phyloP scores from a whole-genome alignment of 1,284 basidiomycete genomes.

The Puccinia coronata region DNA sequence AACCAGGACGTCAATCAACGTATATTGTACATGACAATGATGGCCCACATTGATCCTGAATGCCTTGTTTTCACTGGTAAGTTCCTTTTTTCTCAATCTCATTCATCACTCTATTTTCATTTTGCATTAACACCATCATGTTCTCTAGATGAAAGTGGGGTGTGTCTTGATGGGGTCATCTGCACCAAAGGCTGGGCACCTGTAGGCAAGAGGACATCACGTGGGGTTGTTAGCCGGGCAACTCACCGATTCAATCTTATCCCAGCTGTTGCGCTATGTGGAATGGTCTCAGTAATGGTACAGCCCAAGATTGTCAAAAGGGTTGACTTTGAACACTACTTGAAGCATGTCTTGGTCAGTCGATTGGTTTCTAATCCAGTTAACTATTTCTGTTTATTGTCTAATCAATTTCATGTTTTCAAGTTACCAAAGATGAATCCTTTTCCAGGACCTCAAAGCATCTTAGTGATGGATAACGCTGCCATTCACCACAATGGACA shows the following conservation, averaged over 20 bases:
- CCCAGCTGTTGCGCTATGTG: neutral
- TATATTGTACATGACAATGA: no score
- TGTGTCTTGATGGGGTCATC: neutral
- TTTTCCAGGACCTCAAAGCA: neutral
- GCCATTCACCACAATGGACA: neutral
- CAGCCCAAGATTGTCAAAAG: neutral
- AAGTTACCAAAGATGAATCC: neutral
- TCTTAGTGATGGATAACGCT: neutral
- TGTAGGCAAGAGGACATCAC: neutral
- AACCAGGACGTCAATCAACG: neutral
- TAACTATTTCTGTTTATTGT: neutral
- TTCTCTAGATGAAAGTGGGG: no score
- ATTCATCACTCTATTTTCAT: neutral
- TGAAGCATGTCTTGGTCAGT: neutral
- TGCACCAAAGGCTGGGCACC: neutral
- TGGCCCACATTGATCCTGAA: neutral
- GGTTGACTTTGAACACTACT: neutral
- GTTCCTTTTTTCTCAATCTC: no score
- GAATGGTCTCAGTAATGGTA: neutral
- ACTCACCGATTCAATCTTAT: constrained; percentile 23
- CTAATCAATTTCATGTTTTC: neutral
- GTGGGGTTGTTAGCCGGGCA: neutral
- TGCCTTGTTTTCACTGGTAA: neutral
- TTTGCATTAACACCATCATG: neutral
- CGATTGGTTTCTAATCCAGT: neutral